These are phyloP conservation scores for Phyllachora maydis DNA, from an alignment of 2,329 filamentous ascomycete genomes.

Conservation along the genomic window DNA sequence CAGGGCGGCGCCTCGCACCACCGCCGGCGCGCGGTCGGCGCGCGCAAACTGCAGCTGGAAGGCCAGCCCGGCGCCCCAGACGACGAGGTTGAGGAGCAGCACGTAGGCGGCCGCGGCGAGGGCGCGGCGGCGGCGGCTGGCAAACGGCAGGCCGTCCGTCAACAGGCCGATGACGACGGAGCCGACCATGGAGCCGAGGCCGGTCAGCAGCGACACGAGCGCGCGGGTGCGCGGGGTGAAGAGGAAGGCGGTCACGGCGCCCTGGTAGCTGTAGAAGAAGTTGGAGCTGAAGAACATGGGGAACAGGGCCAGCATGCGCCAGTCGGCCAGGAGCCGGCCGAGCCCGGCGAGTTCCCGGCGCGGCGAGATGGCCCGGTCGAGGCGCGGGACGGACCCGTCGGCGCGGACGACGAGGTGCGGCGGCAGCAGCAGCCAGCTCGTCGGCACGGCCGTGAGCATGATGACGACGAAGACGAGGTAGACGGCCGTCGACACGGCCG, in stretches of 20 bases:
- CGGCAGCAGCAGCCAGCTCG: slow-evolving; percentile 5
- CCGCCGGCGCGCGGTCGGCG: background rate
- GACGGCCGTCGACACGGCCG: slow-evolving; percentile 7
- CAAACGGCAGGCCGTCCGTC: slow-evolving; percentile 33
- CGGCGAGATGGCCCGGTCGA: slow-evolving; percentile 4
- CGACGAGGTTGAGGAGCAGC: slow-evolving; percentile 38
- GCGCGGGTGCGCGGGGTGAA: slow-evolving; percentile 57
- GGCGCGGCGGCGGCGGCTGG: slow-evolving; percentile 38
- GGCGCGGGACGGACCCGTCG: slow-evolving; percentile 5
- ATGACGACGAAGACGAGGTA: slow-evolving; percentile 10
- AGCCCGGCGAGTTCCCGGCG: slow-evolving; percentile 5
- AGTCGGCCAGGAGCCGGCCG: slow-evolving; percentile 3
- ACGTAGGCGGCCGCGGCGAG: slow-evolving; percentile 34
- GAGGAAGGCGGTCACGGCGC: slow-evolving; percentile 46
- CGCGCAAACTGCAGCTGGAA: slow-evolving; percentile 34
- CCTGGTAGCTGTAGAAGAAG: slow-evolving; percentile 72
- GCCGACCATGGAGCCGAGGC: slow-evolving; percentile 50
- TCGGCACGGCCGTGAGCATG: slow-evolving; percentile 5
- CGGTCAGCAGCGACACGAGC: slow-evolving; percentile 54
- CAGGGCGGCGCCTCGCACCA: slow-evolving; percentile 3
- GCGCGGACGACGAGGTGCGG: slow-evolving; percentile 5
- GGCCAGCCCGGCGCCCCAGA: slow-evolving; percentile 53
- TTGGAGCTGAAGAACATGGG: slow-evolving; percentile 66
- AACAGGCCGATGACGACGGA: slow-evolving; percentile 43
- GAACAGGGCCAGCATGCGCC: slow-evolving; percentile 43